Percentiles rank a stretch among this genome's conserved stretches.
These are phyloP conservation scores for Salix brachista DNA, from an alignment of 345 rosid species.

Conservation along the genomic window DNA sequence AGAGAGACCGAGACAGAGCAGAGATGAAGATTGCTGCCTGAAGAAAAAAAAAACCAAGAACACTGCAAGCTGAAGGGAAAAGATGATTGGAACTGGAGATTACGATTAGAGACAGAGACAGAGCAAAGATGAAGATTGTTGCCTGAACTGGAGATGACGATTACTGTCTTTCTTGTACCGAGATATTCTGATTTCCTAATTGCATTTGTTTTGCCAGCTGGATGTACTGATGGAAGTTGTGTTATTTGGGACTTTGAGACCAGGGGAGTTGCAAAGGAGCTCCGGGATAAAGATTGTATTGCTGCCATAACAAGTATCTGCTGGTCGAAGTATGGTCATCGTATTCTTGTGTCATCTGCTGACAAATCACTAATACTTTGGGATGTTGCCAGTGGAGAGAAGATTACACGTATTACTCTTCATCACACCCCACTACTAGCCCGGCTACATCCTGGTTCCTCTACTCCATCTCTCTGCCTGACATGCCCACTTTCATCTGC, in stretches of 20 bases:
- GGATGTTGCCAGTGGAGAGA: conserved; percentile 75
- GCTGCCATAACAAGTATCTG: conserved; percentile 90
- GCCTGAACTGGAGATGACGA: too few species aligned
- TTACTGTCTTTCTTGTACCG: too few species aligned
- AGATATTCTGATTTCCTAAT: conserved; percentile 2
- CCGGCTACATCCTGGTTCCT: conserved; percentile 81
- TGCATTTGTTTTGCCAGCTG: conserved; percentile 50
- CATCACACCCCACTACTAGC: conserved; percentile 81
- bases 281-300: conserved; percentile 62
- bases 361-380: conserved; percentile 90
- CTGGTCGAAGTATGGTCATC: conserved; percentile 94
- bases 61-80: too few species aligned
- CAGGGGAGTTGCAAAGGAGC: conserved; percentile 86
- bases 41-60: too few species aligned
- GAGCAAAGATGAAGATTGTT: too few species aligned
- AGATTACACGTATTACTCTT: conserved; percentile 56
- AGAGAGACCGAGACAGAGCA: too few species aligned
- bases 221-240: conserved; percentile 91
- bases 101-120: too few species aligned
- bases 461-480: conserved; percentile 69
- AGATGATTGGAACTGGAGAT: too few species aligned
- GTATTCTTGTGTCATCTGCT: conserved; percentile 87
- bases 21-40: too few species aligned
- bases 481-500: conserved; percentile 96
- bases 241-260: conserved; percentile 98